A percentile compares a stretch with the other conserved stretches of the same genome.
phyloP scores from a whole-genome alignment of 129 eudicot species.

The Flaveria linearis region DNA sequence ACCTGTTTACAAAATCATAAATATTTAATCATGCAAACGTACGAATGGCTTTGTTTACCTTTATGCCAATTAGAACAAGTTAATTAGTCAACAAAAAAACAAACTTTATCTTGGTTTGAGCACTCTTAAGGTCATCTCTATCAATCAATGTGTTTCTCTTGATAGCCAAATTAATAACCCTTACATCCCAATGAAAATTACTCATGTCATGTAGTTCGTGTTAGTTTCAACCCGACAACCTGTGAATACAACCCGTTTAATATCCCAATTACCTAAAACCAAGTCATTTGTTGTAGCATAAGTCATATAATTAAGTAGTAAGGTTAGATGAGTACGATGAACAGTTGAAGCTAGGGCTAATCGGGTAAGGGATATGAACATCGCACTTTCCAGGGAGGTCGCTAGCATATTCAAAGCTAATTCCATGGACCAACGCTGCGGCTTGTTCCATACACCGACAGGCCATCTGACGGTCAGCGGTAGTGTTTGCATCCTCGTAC shows the following conservation, averaged over 20 bases:
- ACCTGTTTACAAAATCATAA: no score
- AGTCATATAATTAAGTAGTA: neutral
- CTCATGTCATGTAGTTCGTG: no score
- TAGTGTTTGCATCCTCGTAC: constrained; percentile 34
- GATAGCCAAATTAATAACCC: no score
- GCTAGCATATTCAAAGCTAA: constrained; percentile 30
- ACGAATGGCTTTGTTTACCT: no score
- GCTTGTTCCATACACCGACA: constrained; percentile 46
- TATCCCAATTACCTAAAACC: neutral
- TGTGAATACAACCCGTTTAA: neutral
- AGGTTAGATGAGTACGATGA: constrained; percentile 32
- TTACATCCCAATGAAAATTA: no score
- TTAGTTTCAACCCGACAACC: no score
- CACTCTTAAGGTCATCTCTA: no score
- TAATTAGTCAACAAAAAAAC: no score
- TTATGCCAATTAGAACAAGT: no score
- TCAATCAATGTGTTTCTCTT: no score
- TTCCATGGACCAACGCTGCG: constrained; percentile 20
- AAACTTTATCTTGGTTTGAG: no score
- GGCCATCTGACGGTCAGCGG: constrained; percentile 40
- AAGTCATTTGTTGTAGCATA: neutral
- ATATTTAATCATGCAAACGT: no score
- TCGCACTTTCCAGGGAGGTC: constrained; percentile 44
- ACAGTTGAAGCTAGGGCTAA: constrained; percentile 39
- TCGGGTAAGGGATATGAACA: constrained; percentile 45